phyloP scores from a whole-genome alignment of 257 asterid genomes.

The Ocimum tenuiflorum region DNA sequence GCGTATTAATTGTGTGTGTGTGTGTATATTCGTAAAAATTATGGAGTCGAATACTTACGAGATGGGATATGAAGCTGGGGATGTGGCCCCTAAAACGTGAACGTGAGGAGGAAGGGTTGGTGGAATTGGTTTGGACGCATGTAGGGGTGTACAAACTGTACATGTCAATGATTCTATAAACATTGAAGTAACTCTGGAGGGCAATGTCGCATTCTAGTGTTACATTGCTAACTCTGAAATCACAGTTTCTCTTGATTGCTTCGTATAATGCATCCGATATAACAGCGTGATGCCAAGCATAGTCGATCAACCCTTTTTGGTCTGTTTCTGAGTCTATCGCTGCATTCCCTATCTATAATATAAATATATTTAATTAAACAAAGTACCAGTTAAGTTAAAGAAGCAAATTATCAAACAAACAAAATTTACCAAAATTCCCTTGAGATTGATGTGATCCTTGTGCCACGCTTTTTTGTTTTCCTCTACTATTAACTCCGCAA shows the following conservation, averaged over 20 bases:
- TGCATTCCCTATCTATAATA: slow-evolving; percentile 82
- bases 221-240: slow-evolving; percentile 32
- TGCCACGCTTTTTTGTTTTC: slow-evolving; percentile 31
- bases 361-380: too few species aligned
- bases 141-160: slow-evolving; percentile 66
- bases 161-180: slow-evolving; percentile 67
- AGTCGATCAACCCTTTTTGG: slow-evolving; percentile 71
- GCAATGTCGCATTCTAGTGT: slow-evolving; percentile 29
- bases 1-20: background rate
- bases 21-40: background rate
- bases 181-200: slow-evolving; percentile 40
- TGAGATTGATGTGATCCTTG: slow-evolving; percentile 41
- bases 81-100: slow-evolving; percentile 22
- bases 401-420: too few species aligned
- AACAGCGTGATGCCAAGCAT: slow-evolving; percentile 90
- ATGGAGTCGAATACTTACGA: slow-evolving; percentile 30
- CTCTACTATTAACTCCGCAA: slow-evolving; percentile 53
- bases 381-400: too few species aligned
- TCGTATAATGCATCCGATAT: slow-evolving; percentile 60
- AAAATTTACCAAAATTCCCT: slow-evolving; percentile 76
- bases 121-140: slow-evolving; percentile 26
- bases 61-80: slow-evolving; percentile 29
- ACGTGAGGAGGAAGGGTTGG: slow-evolving; percentile 4
- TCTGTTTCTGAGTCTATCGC: slow-evolving; percentile 71
- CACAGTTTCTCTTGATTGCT: slow-evolving; percentile 40